These are phyloP conservation scores for Tulasnella sp. DNA, from an alignment of 768 basidiomycete species.

Conservation along the genomic window DNA sequence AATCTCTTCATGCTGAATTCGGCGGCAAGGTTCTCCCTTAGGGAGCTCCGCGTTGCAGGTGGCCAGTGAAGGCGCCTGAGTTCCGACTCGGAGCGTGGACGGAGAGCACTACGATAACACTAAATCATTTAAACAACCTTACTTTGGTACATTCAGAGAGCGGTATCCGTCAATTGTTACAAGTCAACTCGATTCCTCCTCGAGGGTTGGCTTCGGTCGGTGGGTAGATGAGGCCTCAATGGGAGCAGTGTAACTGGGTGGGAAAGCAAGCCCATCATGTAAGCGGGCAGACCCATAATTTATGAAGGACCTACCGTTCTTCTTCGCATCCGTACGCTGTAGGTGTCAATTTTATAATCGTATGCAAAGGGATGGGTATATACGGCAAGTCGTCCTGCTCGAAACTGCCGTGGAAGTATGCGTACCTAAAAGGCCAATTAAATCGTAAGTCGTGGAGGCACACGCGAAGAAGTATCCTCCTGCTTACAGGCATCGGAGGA, in stretches of 20 bases:
- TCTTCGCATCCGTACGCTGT: slow-evolving; percentile 99
- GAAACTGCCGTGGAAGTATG: slow-evolving; percentile 87
- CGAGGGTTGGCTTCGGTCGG: slow-evolving; percentile 32
- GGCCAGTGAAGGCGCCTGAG: no score
- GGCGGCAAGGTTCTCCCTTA: no score
- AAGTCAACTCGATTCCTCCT: neutral
- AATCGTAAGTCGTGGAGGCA: neutral
- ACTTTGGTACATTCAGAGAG: no score
- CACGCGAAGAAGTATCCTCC: slow-evolving; percentile 4
- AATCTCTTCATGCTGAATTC: no score
- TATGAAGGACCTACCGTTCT: slow-evolving; percentile 61
- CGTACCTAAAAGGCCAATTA: slow-evolving; percentile 65
- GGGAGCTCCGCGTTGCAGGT: no score
- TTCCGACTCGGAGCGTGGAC: no score
- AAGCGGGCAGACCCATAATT: neutral
- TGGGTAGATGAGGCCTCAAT: slow-evolving; percentile 35
- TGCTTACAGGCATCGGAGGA: slow-evolving; percentile 61
- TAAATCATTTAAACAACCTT: no score
- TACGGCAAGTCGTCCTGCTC: slow-evolving; percentile 94
- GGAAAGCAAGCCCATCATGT: no score
- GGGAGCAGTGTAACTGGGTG: slow-evolving; percentile 34
- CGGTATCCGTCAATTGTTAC: no score
- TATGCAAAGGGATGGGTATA: slow-evolving; percentile 95
- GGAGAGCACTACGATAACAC: no score
- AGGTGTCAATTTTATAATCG: slow-evolving; percentile 96